These are phyloP conservation scores for Aspergillus novofumigatus DNA, from an alignment of 2,329 filamentous ascomycete genomes.

Conservation along the genomic window DNA sequence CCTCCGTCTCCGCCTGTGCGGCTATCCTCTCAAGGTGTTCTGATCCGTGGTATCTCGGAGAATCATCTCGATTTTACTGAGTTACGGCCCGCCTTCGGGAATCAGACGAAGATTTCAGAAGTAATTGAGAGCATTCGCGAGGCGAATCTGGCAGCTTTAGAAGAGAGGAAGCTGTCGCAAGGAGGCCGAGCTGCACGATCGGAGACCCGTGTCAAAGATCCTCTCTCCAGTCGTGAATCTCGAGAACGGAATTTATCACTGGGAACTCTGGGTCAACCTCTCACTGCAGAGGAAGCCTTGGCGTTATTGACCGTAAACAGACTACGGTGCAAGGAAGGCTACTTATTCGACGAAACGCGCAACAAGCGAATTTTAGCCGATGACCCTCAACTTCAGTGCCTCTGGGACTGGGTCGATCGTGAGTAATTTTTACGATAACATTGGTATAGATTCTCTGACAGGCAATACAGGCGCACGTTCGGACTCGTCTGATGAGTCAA, in stretches of 20 bases:
- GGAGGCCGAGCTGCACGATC: conserved; percentile 1
- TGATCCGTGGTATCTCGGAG: conserved; percentile 29
- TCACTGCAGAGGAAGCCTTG: conserved; percentile 38
- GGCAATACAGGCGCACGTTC: conserved; percentile 33
- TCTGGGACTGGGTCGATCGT: conserved; percentile 58
- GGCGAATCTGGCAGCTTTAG: conserved; percentile 18
- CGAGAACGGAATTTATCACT: conserved; percentile 33
- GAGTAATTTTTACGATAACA: conserved; percentile 15
- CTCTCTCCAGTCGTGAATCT: conserved; percentile 35
- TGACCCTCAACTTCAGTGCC: conserved; percentile 52
- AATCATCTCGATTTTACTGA: conserved; percentile 27
- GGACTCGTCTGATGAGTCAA: conserved; percentile 45
- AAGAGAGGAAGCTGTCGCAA: background rate
- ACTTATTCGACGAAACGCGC: conserved; percentile 49
- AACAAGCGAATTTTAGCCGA: conserved; percentile 55
- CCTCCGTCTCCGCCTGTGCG: conserved; percentile 35
- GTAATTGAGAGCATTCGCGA: conserved; percentile 26
- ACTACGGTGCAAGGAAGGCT: conserved; percentile 52
- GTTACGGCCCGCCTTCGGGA: conserved; percentile 27
- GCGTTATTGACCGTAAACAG: conserved; percentile 40
- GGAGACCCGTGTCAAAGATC: conserved; percentile 10
- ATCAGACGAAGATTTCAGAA: conserved; percentile 25
- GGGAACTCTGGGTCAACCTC: conserved; percentile 22
- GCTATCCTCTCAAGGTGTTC: conserved; percentile 34
- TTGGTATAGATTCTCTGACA: background rate